A percentile compares a stretch with the other conserved stretches of the same genome.
These are phyloP conservation scores for Chionographis japonica DNA, from an alignment of 106 monocot genomes.

Conservation along the genomic window DNA sequence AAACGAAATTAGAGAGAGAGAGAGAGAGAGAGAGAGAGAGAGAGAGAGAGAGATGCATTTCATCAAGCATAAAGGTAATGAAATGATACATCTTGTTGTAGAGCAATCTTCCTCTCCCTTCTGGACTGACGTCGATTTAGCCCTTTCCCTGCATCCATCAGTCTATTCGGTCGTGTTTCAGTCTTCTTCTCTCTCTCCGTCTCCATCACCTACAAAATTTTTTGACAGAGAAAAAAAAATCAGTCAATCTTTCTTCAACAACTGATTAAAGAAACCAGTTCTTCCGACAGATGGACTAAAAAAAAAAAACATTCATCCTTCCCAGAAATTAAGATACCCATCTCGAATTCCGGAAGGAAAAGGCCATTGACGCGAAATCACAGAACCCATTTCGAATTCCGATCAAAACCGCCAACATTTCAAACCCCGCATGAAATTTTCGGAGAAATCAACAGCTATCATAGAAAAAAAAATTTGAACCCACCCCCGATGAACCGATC, in stretches of 20 bases:
- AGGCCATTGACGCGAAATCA: slow-evolving; percentile 23
- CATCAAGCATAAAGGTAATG: not conserved
- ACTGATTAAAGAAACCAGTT: not conserved
- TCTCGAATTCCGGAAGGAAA: slow-evolving; percentile 15
- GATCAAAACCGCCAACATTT: no score
- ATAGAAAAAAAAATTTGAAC: no score
- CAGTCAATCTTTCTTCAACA: not conserved
- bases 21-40: no score
- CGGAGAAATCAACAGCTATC: no score
- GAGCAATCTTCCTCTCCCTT: slow-evolving; percentile 76
- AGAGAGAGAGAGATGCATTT: no score
- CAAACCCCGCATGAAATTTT: no score
- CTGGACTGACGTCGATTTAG: slow-evolving; percentile 27
- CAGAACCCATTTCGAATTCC: slow-evolving; percentile 34
- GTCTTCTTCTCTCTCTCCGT: slow-evolving; percentile 54
- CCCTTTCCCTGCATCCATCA: slow-evolving; percentile 8
- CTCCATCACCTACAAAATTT: slow-evolving; percentile 17
- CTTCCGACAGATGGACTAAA: not conserved
- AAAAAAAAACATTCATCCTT: no score
- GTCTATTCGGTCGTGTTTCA: slow-evolving; percentile 23
- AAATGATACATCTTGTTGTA: slow-evolving; percentile 74
- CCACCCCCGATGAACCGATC: no score
- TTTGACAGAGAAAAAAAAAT: slow-evolving; percentile 4
- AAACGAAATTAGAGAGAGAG: no score
- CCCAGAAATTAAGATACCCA: no score